These are phyloP conservation scores for Coemansia sp. DNA, from an alignment of 192 early-diverging fungal species.

Conservation along the genomic window DNA sequence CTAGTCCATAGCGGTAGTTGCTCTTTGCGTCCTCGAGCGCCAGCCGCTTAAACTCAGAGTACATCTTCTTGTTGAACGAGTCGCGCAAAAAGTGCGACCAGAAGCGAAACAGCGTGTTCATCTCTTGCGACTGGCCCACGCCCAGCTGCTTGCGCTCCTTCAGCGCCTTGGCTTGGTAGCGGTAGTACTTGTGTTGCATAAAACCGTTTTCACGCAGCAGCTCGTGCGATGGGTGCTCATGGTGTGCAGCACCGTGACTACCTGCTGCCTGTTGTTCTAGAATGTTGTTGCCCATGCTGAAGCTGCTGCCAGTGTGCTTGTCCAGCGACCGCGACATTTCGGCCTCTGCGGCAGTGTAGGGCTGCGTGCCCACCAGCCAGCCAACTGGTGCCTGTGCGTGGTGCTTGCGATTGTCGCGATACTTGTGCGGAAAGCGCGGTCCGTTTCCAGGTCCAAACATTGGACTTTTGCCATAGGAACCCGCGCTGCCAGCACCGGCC, in stretches of 20 bases:
- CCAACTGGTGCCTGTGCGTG: slow-evolving; percentile 70
- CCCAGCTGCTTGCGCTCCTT: slow-evolving; percentile 90
- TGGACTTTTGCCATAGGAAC: slow-evolving; percentile 54
- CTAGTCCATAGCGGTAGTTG: slow-evolving; percentile 92
- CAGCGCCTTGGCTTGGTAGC: slow-evolving; percentile 90
- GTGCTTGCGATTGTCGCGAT: slow-evolving; percentile 65
- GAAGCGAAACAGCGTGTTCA: slow-evolving; percentile 97
- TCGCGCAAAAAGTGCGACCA: slow-evolving; percentile 98
- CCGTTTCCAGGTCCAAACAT: slow-evolving; percentile 51
- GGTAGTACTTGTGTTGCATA: slow-evolving; percentile 93
- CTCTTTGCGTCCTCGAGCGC: slow-evolving; percentile 84
- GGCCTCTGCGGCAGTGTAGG: slow-evolving; percentile 58
- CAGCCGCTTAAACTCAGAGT: slow-evolving; percentile 85
- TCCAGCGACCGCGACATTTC: slow-evolving; percentile 58
- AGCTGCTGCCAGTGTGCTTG: slow-evolving; percentile 48
- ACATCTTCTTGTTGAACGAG: slow-evolving; percentile 93
- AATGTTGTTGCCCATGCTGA: slow-evolving; percentile 31
- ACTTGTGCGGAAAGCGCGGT: slow-evolving; percentile 54
- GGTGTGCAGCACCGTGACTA: slow-evolving; percentile 34
- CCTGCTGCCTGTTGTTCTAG: slow-evolving; percentile 26
- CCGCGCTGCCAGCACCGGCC: slow-evolving; percentile 17
- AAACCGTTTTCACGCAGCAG: slow-evolving; percentile 96
- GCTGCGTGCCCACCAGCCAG: slow-evolving; percentile 72
- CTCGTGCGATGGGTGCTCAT: slow-evolving; percentile 91
- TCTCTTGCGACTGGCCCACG: slow-evolving; percentile 87